Base-by-base conservation (phyloP, 495 filamentous ascomycete species). In the Cryomyces minteri region DNA sequence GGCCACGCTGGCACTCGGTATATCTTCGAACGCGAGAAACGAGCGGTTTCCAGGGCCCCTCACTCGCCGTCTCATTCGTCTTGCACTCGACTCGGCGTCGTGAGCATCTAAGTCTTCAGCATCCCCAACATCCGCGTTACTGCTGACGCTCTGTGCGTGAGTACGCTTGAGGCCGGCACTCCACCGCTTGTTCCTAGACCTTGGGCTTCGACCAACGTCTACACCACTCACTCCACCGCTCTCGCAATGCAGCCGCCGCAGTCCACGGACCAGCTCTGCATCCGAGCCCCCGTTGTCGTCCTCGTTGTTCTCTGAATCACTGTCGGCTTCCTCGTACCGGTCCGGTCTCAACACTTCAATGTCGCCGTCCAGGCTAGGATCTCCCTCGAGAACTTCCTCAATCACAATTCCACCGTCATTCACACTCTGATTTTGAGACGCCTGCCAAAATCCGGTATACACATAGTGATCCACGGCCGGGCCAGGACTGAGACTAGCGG, bases 301-400 rank as follows among this genome's bases (percentile, higher is more conserved):
- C 29, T 40, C 40, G 4, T 40, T 47, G 14, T 37, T 41, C 40
- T 56, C 56, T 18, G 10, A 10, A 10, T 41, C 41, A 41, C 53
- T 61, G 25, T 48, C 48, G 8, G 51, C 55, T 38, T 63, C 60
- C 52, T 63, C 59, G 40, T 46, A 54, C 25, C 55, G 46, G 42
- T 60, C 53, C 5, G 60, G 60, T 34, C 47, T 47, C 12, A 61
- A 46, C 30, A 60, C 48, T 37, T 63, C 59, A 12, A 53, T 54
- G 36, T 60, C 59, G 32, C 51, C 54, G 38, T 58, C 60, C 34
- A 56, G 54, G 31, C 42, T 55, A 18, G 43, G 43, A 31, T 61
- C 58, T 43, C 48, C 55, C 29, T 53, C 51, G 14, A n/a, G 12
- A n/a, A 62, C 31, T 41, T 59, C 56, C 38, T 62, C 60, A 31